Percentiles rank a stretch among this genome's conserved stretches.
Evolutionary conservation across 495 filamentous ascomycete genomes (phyloP).

Genomic region (Alectoria sarmentosa): DNA sequence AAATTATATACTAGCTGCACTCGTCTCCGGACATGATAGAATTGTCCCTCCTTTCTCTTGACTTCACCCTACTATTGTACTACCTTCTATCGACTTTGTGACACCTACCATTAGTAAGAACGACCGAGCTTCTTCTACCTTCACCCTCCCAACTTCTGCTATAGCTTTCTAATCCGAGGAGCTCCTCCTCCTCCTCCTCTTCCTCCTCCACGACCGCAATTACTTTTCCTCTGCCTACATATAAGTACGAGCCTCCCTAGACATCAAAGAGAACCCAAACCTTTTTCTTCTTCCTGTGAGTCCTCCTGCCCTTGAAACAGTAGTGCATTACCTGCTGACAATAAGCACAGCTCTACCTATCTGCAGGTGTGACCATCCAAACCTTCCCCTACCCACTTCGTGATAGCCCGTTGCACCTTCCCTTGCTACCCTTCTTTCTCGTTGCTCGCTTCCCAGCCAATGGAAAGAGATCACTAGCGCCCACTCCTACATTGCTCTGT

Average conservation of each 20-base stretch:
- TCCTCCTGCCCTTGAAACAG: not conserved
- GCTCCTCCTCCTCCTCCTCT: not conserved
- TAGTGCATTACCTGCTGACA: not conserved
- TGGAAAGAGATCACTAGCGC: not conserved
- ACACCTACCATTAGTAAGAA: not conserved
- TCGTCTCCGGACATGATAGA: not conserved
- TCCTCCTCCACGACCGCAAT: not conserved
- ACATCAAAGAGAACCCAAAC: not conserved
- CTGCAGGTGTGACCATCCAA: not conserved
- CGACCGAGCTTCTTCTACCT: slow-evolving; percentile 2
- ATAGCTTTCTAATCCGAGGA: not conserved
- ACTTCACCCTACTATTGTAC: not conserved
- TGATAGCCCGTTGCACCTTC: not conserved
- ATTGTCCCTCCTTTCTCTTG: not conserved
- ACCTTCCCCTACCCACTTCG: not conserved
- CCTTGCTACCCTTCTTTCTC: not conserved
- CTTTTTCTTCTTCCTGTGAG: not conserved
- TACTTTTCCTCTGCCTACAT: not conserved
- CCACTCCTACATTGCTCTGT: not conserved
- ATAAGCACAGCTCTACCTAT: not conserved
- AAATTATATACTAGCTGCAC: too few relatives aligned
- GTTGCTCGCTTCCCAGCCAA: not conserved
- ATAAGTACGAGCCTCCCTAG: not conserved
- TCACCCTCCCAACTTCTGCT: not conserved
- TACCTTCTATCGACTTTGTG: not conserved